phyloP scores from a whole-genome alignment of 2,329 filamentous ascomycete species.

The Penicillium italicum region DNA sequence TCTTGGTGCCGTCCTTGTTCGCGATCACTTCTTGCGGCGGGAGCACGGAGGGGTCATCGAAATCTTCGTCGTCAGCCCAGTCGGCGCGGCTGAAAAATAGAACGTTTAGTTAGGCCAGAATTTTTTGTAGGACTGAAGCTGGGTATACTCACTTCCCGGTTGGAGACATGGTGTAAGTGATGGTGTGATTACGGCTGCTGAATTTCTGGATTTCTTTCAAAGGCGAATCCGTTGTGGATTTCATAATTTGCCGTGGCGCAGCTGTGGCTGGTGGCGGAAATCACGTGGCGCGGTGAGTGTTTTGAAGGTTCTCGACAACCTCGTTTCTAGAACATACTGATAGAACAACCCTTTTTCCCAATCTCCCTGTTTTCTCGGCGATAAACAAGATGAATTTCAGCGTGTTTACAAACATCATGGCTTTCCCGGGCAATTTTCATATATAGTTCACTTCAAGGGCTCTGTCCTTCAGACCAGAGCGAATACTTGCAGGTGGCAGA shows the following conservation, averaged over 20 bases:
- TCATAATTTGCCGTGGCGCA: slow-evolving; percentile 38
- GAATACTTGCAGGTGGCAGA: slow-evolving; percentile 16
- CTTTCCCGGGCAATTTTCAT: neutral
- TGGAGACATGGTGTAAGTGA: slow-evolving; percentile 45
- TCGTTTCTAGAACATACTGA: neutral
- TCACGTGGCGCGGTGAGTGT: slow-evolving; percentile 17
- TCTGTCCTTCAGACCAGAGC: slow-evolving; percentile 17
- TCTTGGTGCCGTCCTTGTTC: slow-evolving; percentile 99
- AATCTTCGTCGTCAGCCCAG: slow-evolving; percentile 90
- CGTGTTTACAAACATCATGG: neutral
- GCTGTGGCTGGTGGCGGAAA: slow-evolving; percentile 30
- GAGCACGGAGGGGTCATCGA: slow-evolving; percentile 80
- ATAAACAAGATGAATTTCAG: neutral
- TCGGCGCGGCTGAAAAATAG: slow-evolving; percentile 57
- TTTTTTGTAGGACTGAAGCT: neutral
- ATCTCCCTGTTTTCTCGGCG: neutral
- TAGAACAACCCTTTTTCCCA: neutral
- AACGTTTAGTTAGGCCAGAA: slow-evolving; percentile 18
- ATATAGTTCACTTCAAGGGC: slow-evolving; percentile 21
- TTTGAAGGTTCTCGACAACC: neutral
- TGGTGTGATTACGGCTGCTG: slow-evolving; percentile 29
- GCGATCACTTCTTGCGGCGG: slow-evolving; percentile 83
- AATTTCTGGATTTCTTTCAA: slow-evolving; percentile 42
- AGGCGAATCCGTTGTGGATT: slow-evolving; percentile 44
- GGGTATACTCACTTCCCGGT: slow-evolving; percentile 43